A percentile compares a stretch with the other conserved stretches of the same genome.
These are phyloP conservation scores for Schrenkiella parvula DNA, from an alignment of 345 rosid genomes.

Conservation along the genomic window DNA sequence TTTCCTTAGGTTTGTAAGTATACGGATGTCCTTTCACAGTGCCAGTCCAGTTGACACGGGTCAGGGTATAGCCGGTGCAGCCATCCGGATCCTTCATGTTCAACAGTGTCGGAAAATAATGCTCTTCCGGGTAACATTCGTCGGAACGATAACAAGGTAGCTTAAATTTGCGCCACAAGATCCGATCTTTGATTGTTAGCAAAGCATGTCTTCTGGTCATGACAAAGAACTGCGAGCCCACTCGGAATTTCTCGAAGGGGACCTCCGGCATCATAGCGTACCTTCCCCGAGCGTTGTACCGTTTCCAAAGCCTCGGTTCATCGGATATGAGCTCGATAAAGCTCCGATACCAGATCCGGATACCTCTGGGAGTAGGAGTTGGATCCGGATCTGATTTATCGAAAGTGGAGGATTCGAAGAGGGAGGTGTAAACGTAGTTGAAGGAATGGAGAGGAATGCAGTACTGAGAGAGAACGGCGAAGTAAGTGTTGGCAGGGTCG, in stretches of 20 bases:
- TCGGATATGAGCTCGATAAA: slow-evolving; percentile 10
- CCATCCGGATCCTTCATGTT: background rate
- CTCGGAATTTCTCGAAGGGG: background rate
- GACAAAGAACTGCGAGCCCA: background rate
- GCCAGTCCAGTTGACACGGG: background rate
- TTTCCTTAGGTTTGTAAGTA: background rate
- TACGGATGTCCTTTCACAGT: slow-evolving; percentile 9
- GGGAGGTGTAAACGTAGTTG: background rate
- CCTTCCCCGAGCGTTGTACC: background rate
- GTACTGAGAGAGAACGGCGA: slow-evolving; percentile 2
- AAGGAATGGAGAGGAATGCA: slow-evolving; percentile 6
- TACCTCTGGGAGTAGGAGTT: background rate
- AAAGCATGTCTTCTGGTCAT: slow-evolving; percentile 1
- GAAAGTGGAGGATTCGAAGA: background rate
- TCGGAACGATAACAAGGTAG: slow-evolving; percentile 1
- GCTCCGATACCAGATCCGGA: background rate
- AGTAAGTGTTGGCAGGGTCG: background rate
- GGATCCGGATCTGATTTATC: background rate
- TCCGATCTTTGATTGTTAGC: background rate
- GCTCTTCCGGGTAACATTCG: slow-evolving; percentile 13
- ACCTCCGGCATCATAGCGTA: background rate
- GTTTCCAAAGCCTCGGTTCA: slow-evolving; percentile 8
- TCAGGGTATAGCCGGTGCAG: background rate
- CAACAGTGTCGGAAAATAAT: slow-evolving; percentile 7
- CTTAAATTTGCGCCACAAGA: slow-evolving; percentile 5